These are phyloP conservation scores for Nicotiana undulata DNA, from an alignment of 257 asterid species.

Conservation along the genomic window DNA sequence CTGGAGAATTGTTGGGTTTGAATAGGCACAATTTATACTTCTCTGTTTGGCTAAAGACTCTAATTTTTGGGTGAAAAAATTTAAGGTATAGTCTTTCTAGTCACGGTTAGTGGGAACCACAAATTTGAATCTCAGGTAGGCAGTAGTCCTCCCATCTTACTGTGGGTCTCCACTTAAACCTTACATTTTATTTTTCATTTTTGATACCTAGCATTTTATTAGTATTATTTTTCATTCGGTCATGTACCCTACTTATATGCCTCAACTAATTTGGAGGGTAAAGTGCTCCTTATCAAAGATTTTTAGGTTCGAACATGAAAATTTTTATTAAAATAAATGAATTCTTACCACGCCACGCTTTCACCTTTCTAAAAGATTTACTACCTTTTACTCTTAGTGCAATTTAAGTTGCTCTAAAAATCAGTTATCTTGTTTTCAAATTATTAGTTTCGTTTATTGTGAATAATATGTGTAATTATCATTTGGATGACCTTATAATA, in stretches of 20 bases:
- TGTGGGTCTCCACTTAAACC: not conserved
- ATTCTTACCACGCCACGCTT: too few species aligned
- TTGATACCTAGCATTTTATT: not conserved
- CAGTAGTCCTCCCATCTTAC: not conserved
- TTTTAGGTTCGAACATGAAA: too few species aligned
- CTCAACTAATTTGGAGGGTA: too few species aligned
- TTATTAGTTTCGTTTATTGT: too few species aligned
- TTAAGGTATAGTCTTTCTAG: not conserved
- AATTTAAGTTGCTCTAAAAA: too few species aligned
- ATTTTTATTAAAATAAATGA: too few species aligned
- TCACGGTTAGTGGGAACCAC: slow-evolving; percentile 1
- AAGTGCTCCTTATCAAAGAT: too few species aligned
- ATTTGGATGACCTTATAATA: not conserved
- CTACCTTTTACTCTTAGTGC: too few species aligned
- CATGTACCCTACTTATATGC: too few species aligned
- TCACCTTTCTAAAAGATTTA: too few species aligned
- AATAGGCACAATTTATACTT: not conserved
- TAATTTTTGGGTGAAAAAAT: not conserved
- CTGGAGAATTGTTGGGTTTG: not conserved
- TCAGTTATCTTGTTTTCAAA: not conserved
- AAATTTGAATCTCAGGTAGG: slow-evolving; percentile 1
- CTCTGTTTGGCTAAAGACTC: not conserved
- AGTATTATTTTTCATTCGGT: too few species aligned
- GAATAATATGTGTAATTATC: not conserved
- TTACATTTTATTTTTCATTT: not conserved